Evolutionary conservation across 352 stramenopile genomes (phyloP), one percentile per base, ranked within the genome.

Genomic region (Pythium oligandrum): DNA sequence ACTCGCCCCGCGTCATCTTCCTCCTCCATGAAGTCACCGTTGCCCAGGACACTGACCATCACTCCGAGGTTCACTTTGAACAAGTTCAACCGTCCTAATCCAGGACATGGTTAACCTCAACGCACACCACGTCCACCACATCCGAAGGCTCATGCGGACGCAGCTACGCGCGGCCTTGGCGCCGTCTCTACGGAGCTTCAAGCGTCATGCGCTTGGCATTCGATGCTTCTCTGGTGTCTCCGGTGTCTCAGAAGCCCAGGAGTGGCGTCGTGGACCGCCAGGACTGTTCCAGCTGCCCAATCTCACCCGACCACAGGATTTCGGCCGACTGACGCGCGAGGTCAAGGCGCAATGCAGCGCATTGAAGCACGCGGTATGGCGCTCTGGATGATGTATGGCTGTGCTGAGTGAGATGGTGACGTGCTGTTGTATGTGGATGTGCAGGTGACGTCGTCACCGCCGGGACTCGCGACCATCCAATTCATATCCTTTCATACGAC

Each of bases 251-350:
- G 38, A 42, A 12, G 7, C 38, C 38, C 7, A 42, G 38, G 7
- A 42, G 12, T 42, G 7, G 38, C 38, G 38, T 42, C 12, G 38
- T 12, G 38, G 7, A 42, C 0, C 64, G 44, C 75, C 66, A 0
- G 82, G 82, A 6, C 73, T 93, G 32, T 93, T 93, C 38, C 82
- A 88, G 53, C 53, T 93, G 40, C 78, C 75, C 12, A 55, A 81
- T 32, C 60, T 93, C 40, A 73, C 83, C 51, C 51, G 59, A 4
- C 71, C 82, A 12, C 65, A 65, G 30, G 82, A 93, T 55, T 93
- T 93, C 51, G 37, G 62, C 17, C 63, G 59, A 47, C 72, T 93
- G 48, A 76, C 82, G n/a, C 47, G 37, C 2, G 62, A 83, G 48
- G 79, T 75, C 30, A 87, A 89, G 61, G 50, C 56, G 40, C 64